Evolutionary conservation across 768 basidiomycete species (phyloP).

Genomic region (Mycena chlorophos): DNA sequence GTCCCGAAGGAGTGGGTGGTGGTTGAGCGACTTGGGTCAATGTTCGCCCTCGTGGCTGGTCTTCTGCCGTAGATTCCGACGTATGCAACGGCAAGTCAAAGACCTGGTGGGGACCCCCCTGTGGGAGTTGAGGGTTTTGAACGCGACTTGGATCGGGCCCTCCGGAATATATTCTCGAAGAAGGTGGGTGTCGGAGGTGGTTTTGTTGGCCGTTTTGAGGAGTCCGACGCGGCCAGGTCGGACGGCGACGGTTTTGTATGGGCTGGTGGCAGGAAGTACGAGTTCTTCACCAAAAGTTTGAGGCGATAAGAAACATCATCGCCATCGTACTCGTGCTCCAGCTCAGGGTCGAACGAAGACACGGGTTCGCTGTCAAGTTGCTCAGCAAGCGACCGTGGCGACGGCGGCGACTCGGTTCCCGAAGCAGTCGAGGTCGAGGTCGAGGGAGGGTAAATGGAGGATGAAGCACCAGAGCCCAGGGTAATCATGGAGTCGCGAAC

Average conservation of each 20-base stretch:
- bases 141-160: conserved; percentile 60
- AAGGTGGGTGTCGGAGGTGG: conserved; percentile 51
- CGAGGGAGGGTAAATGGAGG: conserved; percentile 77
- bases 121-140: conserved; percentile 56
- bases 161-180: conserved; percentile 70
- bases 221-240: conserved; percentile 50
- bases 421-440: conserved; percentile 56
- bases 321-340: conserved; percentile 54
- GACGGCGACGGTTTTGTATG: conserved; percentile 78
- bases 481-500: conserved; percentile 51
- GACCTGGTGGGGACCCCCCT: conserved; percentile 28
- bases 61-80: conserved; percentile 65
- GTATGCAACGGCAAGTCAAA: conserved; percentile 45
- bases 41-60: conserved; percentile 37
- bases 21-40: conserved; percentile 39
- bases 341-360: conserved; percentile 50
- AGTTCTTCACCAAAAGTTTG: conserved; percentile 81
- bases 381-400: conserved; percentile 58
- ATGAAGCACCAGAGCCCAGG: conserved; percentile 60
- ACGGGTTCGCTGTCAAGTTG: conserved; percentile 43
- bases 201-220: conserved; percentile 48
- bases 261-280: conserved; percentile 85
- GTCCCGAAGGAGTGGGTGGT: conserved; percentile 41
- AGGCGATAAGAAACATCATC: conserved; percentile 88
- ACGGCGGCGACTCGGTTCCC: conserved; percentile 62